Evolutionary conservation across 164 flowering plant genomes (phyloP).

Genomic region (Berberis vulgaris): DNA sequence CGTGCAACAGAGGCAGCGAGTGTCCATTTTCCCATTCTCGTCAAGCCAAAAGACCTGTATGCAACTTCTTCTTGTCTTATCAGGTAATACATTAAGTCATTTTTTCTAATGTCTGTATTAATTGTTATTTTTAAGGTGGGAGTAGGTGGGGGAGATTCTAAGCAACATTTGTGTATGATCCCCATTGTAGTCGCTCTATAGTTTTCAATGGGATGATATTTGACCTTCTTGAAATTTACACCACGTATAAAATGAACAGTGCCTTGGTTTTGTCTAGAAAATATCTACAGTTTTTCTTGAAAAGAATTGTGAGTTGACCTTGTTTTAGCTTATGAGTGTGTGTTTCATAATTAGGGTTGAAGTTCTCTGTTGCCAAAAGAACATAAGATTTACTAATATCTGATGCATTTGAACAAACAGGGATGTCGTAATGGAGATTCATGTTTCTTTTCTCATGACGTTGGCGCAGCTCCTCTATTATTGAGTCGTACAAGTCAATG

Average conservation of each 20-base stretch:
- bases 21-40: constrained; percentile 73
- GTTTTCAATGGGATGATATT: not conserved
- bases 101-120: not conserved
- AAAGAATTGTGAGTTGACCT: too few species aligned
- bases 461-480: constrained; percentile 20
- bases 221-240: not conserved
- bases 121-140: not conserved
- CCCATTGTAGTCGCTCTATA: too few species aligned
- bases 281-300: too few species aligned
- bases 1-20: constrained; percentile 62
- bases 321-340: not conserved
- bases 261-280: too few species aligned
- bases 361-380: not conserved
- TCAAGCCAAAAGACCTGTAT: constrained; percentile 50
- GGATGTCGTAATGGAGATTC: constrained; percentile 86
- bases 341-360: not conserved
- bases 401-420: constrained; percentile 33
- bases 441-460: constrained; percentile 69
- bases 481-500: constrained; percentile 24
- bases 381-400: not conserved
- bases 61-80: constrained; percentile 69
- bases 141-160: too few species aligned
- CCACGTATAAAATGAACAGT: too few species aligned
- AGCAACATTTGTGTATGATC: too few species aligned
- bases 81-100: constrained; percentile 33